Evolutionary conservation across 495 filamentous ascomycete species (phyloP).

Genomic region (Podospora bellae-mahoneyi): DNA sequence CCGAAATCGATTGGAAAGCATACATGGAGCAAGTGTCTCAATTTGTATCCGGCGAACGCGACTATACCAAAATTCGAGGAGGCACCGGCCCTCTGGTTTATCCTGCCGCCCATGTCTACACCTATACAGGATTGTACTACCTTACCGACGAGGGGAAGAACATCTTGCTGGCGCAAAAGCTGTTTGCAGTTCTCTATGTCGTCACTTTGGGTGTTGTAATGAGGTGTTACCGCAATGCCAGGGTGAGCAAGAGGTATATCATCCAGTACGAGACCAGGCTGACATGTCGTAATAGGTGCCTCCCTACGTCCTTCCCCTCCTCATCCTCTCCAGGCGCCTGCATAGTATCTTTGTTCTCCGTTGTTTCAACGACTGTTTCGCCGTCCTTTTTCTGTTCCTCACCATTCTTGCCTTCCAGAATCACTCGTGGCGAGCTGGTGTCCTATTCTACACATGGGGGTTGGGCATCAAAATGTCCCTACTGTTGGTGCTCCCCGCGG

Average conservation of each 20-base stretch:
- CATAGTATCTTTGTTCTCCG: constrained; percentile 92
- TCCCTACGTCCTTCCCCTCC: constrained; percentile 81
- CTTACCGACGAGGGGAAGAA: constrained; percentile 73
- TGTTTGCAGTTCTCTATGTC: constrained; percentile 79
- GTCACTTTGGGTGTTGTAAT: constrained; percentile 70
- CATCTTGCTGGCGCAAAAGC: constrained; percentile 72
- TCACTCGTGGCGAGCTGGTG: constrained; percentile 66
- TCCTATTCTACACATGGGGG: constrained; percentile 68
- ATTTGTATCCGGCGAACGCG: constrained; percentile 76
- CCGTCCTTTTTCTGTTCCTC: constrained; percentile 73
- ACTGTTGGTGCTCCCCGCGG: constrained; percentile 73
- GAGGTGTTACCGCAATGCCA: constrained; percentile 73
- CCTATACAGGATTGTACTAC: constrained; percentile 74
- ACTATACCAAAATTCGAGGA: constrained; percentile 82
- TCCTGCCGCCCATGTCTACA: constrained; percentile 88
- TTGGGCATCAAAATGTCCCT: constrained; percentile 93
- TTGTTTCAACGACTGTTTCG: constrained; percentile 93
- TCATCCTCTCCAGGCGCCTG: constrained; percentile 84
- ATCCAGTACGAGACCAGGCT: background rate
- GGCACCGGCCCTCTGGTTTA: constrained; percentile 92
- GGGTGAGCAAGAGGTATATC: constrained; percentile 40
- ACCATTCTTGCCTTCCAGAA: constrained; percentile 74
- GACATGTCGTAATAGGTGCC: constrained; percentile 57
- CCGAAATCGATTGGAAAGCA: constrained; percentile 95
- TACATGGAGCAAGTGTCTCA: constrained; percentile 93